Evolutionary conservation across 495 filamentous ascomycete genomes (phyloP), one percentile per base, ranked within the genome.

Genomic region (Aspergillus indologenus): DNA sequence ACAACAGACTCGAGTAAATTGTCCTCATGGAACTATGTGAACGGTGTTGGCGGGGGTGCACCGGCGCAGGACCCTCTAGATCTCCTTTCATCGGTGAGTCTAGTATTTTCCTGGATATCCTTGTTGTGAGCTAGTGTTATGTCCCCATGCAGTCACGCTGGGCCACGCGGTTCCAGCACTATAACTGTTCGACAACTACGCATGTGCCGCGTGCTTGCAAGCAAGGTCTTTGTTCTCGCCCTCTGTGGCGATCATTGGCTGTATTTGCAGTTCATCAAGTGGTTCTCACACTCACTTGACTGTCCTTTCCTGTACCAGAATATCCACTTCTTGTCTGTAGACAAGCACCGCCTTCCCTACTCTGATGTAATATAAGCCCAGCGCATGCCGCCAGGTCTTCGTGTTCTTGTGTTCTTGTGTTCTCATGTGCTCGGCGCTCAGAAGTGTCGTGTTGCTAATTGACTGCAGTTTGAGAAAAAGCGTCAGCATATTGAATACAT

Each of bases 1-100:
- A 98, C 94, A 56, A 94, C 91, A 24, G 90, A 94, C 66, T 88
- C 90, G 56, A 90, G 91, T 67, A 89, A 89, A 75, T 79, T 95
- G 72, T 88, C 90, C 61, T 90, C 88, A 65, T 81, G 93, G 79
- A 87, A 83, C 51, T 85, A 89, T 58, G 81, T 95, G 71, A 85
- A 82, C 47, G 81, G 86, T 60, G 56, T 56, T 22, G 63, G 66
- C 42, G 24, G 43, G 43, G 67, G 81, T 49, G 67, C 78, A 53
- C 77, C 80, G 60, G 70, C 75, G 42, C 75, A 81, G 57, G 86
- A 89, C 58, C 74, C 81, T 20, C 59, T 82, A 58, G 86, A 89
- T 72, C 71, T 80, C 47, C 61, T 81, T 54, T 81, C 80, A 68
- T 81, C 80, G 67, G 83, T 86, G 65, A 76, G 75, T 54, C 48